Evolutionary conservation across 2,329 filamentous ascomycete species (phyloP).

Genomic region (Fusarium duplospermum): DNA sequence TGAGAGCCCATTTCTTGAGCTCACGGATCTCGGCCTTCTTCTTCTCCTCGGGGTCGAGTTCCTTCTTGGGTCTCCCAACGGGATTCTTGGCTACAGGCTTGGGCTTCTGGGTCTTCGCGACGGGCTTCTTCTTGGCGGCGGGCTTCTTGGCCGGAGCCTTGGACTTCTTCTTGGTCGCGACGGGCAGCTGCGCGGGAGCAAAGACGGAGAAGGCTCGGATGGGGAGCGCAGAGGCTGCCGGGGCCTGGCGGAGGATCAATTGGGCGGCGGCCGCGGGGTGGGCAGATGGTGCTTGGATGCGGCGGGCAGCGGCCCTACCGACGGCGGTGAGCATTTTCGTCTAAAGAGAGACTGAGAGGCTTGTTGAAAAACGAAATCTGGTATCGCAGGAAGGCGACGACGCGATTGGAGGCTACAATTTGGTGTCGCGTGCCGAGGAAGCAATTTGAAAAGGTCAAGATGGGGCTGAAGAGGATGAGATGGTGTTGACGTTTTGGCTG

Average conservation of each 20-base stretch:
- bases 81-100: conserved; percentile 39
- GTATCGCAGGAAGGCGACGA: not conserved
- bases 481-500: conserved; percentile 36
- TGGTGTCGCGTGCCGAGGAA: conserved; percentile 19
- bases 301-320: conserved; percentile 53
- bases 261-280: conserved; percentile 38
- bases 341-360: not conserved
- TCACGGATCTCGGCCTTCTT: conserved; percentile 47
- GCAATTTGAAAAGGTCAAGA: conserved; percentile 6
- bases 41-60: conserved; percentile 50
- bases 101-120: conserved; percentile 38
- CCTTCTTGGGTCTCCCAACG: conserved; percentile 50
- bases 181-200: conserved; percentile 41
- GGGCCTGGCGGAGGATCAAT: conserved; percentile 35
- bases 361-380: not conserved
- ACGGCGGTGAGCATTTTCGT: conserved; percentile 57
- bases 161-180: conserved; percentile 34
- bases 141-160: conserved; percentile 33
- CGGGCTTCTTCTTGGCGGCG: conserved; percentile 43
- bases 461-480: conserved; percentile 16
- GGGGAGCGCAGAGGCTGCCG: conserved; percentile 29
- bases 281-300: conserved; percentile 43
- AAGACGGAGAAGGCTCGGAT: conserved; percentile 50
- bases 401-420: conserved; percentile 12
- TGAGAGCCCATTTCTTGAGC: conserved; percentile 56